Base-by-base conservation (phyloP, 495 filamentous ascomycete genomes). In the Parachaetomium inaequale region DNA sequence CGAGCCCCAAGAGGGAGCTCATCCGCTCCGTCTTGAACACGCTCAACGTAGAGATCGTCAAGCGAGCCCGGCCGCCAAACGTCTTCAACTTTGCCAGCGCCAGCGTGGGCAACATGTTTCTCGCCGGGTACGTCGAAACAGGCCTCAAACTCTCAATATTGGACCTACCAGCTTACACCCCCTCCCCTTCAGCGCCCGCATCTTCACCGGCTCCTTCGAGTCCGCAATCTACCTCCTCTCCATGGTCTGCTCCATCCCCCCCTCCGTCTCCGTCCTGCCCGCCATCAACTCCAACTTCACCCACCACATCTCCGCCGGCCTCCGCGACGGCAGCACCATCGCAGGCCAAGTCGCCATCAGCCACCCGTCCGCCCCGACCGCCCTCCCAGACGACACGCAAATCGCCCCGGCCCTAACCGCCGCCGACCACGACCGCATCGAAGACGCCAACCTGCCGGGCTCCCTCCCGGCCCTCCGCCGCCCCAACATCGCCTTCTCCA, bases 281-380 rank as follows among this genome's bases (percentile, higher is more conserved):
- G 91, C 91, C 23, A 91, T 98, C 68, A 93, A 96, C 77, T 89
- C 86, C 55, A 97, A 96, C 73, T 95, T 96, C 75, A 87, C 91
- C 3, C 88, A 95, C 68, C 93, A 98, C 74, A 98, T 98, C 71
- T 88, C 86, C 19, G 94, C 92, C 3, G 88, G 88, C 0, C 79
- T 97, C 0, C 79, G 76, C 46, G 81, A 97, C 71, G 89, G 90
- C 7, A 87, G 84, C 15, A 75, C 85, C n/a, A 94, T 98, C 64
- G 87, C 88, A 0, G 93, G 93, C 1, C 94, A 98, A 68, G 96
- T 96, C 74, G 86, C 87, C 67, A 98, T 98, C 70, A 90, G 86
- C 12, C 94, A 98, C 70, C 93, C 93, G 2, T 85, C 84, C 1
- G 76, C 73, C 15, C 75, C 79, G 0, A 79, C 79, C 1, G 79